phyloP scores from a whole-genome alignment of 2,329 filamentous ascomycete genomes.

The Talaromyces pinophilus region DNA sequence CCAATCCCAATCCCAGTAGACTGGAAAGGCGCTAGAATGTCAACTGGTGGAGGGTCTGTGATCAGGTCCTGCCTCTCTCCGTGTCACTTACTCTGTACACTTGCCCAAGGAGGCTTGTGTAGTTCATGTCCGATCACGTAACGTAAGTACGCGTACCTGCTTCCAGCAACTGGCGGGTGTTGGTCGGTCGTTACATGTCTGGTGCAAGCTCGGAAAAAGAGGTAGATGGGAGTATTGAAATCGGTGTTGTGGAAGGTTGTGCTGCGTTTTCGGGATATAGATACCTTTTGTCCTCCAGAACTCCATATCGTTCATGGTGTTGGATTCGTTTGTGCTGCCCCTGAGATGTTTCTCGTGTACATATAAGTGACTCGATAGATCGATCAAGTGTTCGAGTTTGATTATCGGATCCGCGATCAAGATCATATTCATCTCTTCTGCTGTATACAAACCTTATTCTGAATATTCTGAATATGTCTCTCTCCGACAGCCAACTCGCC shows the following conservation, averaged over 20 bases:
- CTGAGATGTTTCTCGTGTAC: neutral
- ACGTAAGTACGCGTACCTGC: neutral
- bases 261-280: constrained; percentile 2
- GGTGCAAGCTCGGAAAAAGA: neutral
- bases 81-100: neutral
- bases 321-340: neutral
- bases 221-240: neutral
- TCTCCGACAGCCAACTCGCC: constrained; percentile 44
- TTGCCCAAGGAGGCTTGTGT: neutral
- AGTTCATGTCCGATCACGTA: neutral
- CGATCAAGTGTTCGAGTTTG: neutral
- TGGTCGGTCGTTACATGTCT: neutral
- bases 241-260: constrained; percentile 3
- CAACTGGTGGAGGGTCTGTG: neutral
- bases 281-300: neutral
- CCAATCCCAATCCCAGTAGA: neutral
- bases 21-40: no score
- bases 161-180: no score
- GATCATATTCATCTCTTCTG: no score
- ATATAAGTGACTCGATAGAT: neutral
- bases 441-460: neutral
- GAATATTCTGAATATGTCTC: constrained; percentile 30
- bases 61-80: neutral
- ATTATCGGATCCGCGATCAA: neutral
- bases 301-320: neutral